Conservation (phyloP, 2,329 filamentous ascomycete species). For the Fonsecaea nubica region DNA sequence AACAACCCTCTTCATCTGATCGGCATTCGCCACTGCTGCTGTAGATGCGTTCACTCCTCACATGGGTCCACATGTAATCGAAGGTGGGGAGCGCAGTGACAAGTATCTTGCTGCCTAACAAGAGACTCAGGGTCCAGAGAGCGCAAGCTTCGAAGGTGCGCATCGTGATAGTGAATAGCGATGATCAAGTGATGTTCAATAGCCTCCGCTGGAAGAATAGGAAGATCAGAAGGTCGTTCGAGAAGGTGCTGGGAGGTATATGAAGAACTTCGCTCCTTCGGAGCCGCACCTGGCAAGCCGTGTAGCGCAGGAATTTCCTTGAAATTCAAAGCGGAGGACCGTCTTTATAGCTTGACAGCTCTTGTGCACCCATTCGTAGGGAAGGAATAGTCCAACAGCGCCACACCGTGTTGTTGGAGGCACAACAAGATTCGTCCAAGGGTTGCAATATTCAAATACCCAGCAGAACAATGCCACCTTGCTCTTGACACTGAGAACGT, state of each 20-base stretch:
- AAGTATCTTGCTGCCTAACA: slow-evolving; percentile 14
- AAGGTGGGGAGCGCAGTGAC: slow-evolving; percentile 27
- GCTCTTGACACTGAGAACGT: not conserved
- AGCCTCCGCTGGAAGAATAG: not conserved
- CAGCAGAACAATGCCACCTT: slow-evolving; percentile 15
- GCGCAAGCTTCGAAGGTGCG: slow-evolving; percentile 7
- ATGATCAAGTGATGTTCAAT: not conserved
- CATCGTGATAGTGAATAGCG: slow-evolving; percentile 13
- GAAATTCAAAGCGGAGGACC: slow-evolving; percentile 10
- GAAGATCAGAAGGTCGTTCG: not conserved
- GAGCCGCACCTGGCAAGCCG: slow-evolving; percentile 12
- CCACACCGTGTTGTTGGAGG: slow-evolving; percentile 10
- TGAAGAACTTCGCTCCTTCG: slow-evolving; percentile 6
- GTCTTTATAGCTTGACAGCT: slow-evolving; percentile 19
- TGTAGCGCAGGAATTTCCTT: slow-evolving; percentile 24
- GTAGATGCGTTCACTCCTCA: slow-evolving; percentile 8
- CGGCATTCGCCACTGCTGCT: slow-evolving; percentile 6
- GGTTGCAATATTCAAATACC: slow-evolving; percentile 23
- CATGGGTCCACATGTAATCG: slow-evolving; percentile 24
- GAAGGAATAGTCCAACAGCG: slow-evolving; percentile 5
- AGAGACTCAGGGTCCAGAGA: slow-evolving; percentile 9
- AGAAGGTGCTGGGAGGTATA: slow-evolving; percentile 10
- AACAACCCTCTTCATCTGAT: slow-evolving; percentile 5
- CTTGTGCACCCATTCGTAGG: slow-evolving; percentile 21
- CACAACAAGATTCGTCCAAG: slow-evolving; percentile 17